Evolutionary conservation across 768 basidiomycete genomes (phyloP).

Genomic region (Pluteus cervinus): DNA sequence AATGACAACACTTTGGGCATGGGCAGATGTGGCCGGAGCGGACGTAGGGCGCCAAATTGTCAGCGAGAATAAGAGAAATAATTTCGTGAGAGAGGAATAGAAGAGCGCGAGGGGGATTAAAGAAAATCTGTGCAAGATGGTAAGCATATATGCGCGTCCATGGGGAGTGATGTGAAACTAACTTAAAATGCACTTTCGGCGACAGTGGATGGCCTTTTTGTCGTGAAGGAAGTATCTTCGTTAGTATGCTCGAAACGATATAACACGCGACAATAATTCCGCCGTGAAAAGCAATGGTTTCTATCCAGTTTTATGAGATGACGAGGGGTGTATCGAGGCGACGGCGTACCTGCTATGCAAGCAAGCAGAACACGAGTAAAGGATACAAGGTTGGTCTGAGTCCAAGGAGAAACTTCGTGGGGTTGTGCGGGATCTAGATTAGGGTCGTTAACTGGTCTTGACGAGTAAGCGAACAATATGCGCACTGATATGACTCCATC

Average conservation of each 20-base stretch:
- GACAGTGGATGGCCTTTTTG: too few relatives aligned
- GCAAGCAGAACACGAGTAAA: conserved; percentile 61
- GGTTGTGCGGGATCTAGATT: conserved; percentile 33
- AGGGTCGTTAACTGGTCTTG: not conserved
- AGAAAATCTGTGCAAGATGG: conserved; percentile 42
- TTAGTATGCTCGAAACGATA: too few relatives aligned
- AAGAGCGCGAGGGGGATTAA: conserved; percentile 74
- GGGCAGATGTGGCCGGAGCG: conserved; percentile 13
- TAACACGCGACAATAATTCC: conserved; percentile 58
- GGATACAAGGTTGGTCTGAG: conserved; percentile 36
- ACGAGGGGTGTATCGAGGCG: not conserved
- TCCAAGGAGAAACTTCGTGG: conserved; percentile 42
- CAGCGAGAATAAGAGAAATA: conserved; percentile 76
- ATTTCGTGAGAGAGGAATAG: conserved; percentile 80
- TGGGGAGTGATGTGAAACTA: too few relatives aligned
- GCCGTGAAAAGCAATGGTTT: conserved; percentile 69
- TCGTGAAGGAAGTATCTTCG: too few relatives aligned
- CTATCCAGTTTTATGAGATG: conserved; percentile 26
- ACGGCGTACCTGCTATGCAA: conserved; percentile 50
- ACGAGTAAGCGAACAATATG: conserved; percentile 1
- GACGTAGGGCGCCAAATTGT: conserved; percentile 69
- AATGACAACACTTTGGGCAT: conserved; percentile 16
- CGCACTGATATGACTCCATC: conserved; percentile 70
- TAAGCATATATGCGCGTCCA: too few relatives aligned
- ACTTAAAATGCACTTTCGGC: too few relatives aligned